Percentiles rank a stretch among this genome's conserved stretches.
These are phyloP conservation scores for Penicillium sp. DNA, from an alignment of 2,329 filamentous ascomycete genomes.

Conservation along the genomic window DNA sequence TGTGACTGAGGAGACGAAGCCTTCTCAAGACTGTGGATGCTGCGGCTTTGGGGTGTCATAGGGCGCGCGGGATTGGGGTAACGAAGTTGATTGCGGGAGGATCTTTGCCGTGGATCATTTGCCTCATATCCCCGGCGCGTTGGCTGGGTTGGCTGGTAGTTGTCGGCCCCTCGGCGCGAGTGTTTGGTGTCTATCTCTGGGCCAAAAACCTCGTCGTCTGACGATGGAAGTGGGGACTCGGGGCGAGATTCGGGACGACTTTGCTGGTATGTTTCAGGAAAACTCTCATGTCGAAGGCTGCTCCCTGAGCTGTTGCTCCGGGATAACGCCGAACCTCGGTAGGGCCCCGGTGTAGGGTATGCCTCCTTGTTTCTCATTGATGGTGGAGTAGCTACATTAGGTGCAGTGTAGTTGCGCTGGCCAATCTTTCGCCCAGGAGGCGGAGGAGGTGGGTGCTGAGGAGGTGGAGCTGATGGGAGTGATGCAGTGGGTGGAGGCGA, in stretches of 20 bases:
- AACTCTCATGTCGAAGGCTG: conserved; percentile 17
- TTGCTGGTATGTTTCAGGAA: conserved; percentile 12
- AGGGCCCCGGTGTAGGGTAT: conserved; percentile 7
- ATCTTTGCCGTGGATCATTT: conserved; percentile 4
- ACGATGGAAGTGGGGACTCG: conserved; percentile 33
- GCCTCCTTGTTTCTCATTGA: conserved; percentile 9
- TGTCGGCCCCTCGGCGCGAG: conserved; percentile 11
- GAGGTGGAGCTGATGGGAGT: conserved; percentile 18
- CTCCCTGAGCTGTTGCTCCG: conserved; percentile 22
- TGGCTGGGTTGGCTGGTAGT: conserved; percentile 8
- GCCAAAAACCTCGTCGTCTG: conserved; percentile 33
- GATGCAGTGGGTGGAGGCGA: conserved; percentile 24
- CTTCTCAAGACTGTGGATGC: conserved; percentile 16
- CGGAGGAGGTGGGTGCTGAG: conserved; percentile 15
- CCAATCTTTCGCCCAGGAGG: conserved; percentile 3
- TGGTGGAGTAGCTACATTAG: not conserved
- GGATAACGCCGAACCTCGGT: conserved; percentile 13
- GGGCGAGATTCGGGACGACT: conserved; percentile 24
- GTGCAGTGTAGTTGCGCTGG: conserved; percentile 17
- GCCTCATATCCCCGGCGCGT: conserved; percentile 10
- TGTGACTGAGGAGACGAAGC: conserved; percentile 20
- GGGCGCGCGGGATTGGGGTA: conserved; percentile 12
- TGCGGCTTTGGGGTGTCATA: conserved; percentile 21
- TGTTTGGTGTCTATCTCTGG: conserved; percentile 7
- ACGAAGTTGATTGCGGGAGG: conserved; percentile 6